Conservation (phyloP, 345 rosid genomes). For the Populus deltoides region DNA sequence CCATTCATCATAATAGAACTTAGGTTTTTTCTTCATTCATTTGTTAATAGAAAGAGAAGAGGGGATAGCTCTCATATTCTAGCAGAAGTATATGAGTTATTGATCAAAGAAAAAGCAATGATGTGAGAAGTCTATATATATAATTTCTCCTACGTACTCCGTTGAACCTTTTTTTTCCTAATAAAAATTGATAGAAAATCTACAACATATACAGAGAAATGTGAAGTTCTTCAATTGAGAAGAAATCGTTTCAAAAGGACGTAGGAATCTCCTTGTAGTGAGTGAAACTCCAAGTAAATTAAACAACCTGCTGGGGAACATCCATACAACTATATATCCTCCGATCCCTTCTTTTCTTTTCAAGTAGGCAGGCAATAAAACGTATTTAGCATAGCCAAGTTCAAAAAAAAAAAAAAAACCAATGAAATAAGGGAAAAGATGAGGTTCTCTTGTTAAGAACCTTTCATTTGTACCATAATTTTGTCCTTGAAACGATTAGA, state of each 20-base stretch:
- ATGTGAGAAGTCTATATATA: not conserved
- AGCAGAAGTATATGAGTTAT: not conserved
- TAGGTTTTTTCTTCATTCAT: too few species aligned
- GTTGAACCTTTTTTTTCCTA: not conserved
- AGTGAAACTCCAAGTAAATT: too few species aligned
- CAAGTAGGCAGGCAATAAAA: not conserved
- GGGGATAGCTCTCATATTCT: too few species aligned
- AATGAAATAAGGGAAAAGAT: not conserved
- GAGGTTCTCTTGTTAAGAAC: not conserved
- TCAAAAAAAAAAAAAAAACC: not conserved
- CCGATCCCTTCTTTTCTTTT: not conserved
- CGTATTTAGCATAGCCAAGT: not conserved
- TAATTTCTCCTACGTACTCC: not conserved
- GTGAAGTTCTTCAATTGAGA: not conserved
- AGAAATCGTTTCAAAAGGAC: not conserved
- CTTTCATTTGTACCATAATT: not conserved
- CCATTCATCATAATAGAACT: too few species aligned
- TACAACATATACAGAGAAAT: not conserved
- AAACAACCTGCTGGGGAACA: not conserved
- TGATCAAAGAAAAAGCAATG: not conserved
- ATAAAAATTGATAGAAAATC: not conserved
- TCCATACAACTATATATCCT: not conserved
- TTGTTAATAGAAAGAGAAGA: too few species aligned
- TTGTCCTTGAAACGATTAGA: not conserved
- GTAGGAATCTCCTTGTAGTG: too few species aligned